These are phyloP conservation scores for Penicillium frequentans DNA, from an alignment of 2,329 filamentous ascomycete species.

Conservation along the genomic window DNA sequence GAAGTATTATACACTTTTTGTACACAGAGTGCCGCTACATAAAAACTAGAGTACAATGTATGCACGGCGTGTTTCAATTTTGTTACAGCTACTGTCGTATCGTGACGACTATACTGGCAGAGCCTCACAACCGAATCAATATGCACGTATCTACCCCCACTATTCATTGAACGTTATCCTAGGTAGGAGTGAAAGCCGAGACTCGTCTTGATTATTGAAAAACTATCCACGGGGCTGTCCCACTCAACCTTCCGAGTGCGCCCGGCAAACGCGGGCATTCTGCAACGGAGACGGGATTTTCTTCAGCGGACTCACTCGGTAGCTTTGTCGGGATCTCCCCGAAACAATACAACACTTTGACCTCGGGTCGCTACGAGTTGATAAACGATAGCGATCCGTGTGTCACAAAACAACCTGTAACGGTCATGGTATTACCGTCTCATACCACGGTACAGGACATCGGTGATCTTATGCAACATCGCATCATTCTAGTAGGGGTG, in stretches of 20 bases:
- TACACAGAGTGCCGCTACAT: not conserved
- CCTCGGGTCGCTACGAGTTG: not conserved
- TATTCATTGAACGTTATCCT: not conserved
- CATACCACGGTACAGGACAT: not conserved
- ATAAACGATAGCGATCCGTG: not conserved
- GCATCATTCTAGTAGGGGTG: not conserved
- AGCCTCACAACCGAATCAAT: not conserved
- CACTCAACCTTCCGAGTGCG: not conserved
- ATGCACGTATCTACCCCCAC: not conserved
- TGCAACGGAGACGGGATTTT: conserved; percentile 5
- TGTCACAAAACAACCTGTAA: not conserved
- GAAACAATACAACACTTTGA: not conserved
- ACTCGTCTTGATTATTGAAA: not conserved
- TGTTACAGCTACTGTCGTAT: not conserved
- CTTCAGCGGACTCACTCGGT: conserved; percentile 2
- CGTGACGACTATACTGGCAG: not conserved
- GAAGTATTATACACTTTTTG: not conserved
- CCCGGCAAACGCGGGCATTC: conserved; percentile 6
- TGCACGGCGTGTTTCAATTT: not conserved
- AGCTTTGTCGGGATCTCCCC: not conserved
- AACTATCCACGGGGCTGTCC: not conserved
- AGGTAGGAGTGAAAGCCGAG: not conserved
- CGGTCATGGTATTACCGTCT: not conserved
- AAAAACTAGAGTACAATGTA: not conserved
- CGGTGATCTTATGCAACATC: not conserved